phyloP scores from a whole-genome alignment of 2,329 filamentous ascomycete genomes.

The Fusarium redolens region DNA sequence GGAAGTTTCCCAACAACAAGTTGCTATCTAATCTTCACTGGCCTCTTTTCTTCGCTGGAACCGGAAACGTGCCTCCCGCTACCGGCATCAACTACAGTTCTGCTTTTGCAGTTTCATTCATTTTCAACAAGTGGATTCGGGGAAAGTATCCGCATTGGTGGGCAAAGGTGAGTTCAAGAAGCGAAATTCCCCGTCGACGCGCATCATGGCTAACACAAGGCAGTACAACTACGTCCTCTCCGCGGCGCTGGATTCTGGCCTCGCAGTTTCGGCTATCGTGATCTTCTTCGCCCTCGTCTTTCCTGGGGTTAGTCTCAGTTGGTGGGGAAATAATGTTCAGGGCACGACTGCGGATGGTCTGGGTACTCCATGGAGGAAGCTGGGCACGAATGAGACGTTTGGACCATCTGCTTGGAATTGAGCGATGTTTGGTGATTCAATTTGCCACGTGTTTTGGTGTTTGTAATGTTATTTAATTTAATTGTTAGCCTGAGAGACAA shows the following conservation, averaged over 20 bases:
- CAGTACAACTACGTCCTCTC: conserved; percentile 1
- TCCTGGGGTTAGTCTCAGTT: not conserved
- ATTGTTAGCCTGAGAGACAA: no score
- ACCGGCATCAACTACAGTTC: not conserved
- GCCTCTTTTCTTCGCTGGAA: conserved; percentile 4
- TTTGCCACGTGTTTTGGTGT: no score
- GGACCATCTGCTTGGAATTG: not conserved
- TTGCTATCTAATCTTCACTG: not conserved
- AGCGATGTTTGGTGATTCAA: rapidly evolving
- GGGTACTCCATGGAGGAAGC: conserved; percentile 1
- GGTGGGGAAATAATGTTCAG: conserved; percentile 6
- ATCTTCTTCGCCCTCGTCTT: conserved; percentile 1
- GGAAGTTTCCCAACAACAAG: not conserved
- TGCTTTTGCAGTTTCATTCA: not conserved
- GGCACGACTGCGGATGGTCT: not conserved
- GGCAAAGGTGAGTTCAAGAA: not conserved
- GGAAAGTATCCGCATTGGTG: not conserved
- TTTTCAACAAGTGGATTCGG: conserved; percentile 10
- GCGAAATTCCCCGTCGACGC: rapidly evolving
- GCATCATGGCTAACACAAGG: not conserved
- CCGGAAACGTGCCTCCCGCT: not conserved
- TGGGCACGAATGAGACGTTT: not conserved
- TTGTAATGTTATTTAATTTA: no score
- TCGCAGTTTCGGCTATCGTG: not conserved
- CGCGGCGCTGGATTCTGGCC: not conserved